phyloP scores from a whole-genome alignment of 1,284 basidiomycete genomes.

The Caloboletus inedulis region DNA sequence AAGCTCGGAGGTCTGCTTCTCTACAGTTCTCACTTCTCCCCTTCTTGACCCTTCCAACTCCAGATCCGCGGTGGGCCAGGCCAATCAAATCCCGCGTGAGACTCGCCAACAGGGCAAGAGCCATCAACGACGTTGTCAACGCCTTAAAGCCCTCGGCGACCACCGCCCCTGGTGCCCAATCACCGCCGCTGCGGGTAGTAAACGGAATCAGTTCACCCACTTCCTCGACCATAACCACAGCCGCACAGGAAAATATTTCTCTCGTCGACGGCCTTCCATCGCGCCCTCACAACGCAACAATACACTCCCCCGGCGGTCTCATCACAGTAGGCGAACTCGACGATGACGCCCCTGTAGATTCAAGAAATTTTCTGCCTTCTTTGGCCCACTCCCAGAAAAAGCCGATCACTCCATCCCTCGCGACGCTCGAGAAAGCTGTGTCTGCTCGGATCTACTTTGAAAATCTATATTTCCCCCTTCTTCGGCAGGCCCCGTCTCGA shows the following conservation, averaged over 20 bases:
- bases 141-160: conserved; percentile 58
- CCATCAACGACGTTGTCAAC: conserved; percentile 78
- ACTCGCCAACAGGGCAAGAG: conserved; percentile 71
- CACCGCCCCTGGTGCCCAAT: conserved; percentile 40
- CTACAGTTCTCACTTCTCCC: conserved; percentile 21
- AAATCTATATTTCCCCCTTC: conserved; percentile 90
- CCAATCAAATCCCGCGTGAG: conserved; percentile 86
- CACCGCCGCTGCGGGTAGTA: conserved; percentile 70
- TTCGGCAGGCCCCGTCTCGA: conserved; percentile 79
- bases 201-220: conserved; percentile 69
- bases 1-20: conserved; percentile 78
- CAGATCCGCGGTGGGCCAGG: conserved; percentile 87
- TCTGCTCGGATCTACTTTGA: conserved; percentile 95
- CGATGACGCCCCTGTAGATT: conserved; percentile 38
- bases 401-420: conserved; percentile 76
- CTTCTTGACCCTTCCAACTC: conserved; percentile 17
- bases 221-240: conserved; percentile 65
- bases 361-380: conserved; percentile 17
- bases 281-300: conserved; percentile 57
- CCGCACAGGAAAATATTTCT: conserved; percentile 63
- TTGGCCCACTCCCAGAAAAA: conserved; percentile 37
- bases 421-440: conserved; percentile 91
- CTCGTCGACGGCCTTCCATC: conserved; percentile 51
- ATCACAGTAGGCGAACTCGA: conserved; percentile 54
- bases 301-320: conserved; percentile 58